These are phyloP conservation scores for Penicillium expansum DNA, from an alignment of 2,329 filamentous ascomycete species.

Conservation along the genomic window DNA sequence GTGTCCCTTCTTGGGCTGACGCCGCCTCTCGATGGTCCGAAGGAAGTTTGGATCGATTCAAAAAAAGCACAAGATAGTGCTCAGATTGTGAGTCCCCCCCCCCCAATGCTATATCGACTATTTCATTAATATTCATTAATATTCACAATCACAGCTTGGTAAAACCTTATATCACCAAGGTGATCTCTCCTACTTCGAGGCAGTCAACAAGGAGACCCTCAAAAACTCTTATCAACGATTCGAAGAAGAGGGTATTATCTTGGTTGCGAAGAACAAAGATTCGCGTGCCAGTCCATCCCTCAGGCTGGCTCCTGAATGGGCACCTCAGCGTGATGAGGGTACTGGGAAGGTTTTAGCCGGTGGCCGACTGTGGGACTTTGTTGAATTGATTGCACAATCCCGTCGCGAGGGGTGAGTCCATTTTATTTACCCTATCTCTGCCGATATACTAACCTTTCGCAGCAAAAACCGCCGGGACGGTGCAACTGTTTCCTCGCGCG, in stretches of 20 bases:
- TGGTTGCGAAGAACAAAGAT: slow-evolving; percentile 67
- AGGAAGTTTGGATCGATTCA: slow-evolving; percentile 74
- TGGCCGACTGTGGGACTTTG: slow-evolving; percentile 87
- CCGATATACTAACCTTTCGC: background rate
- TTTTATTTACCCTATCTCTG: background rate
- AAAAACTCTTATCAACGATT: slow-evolving; percentile 90
- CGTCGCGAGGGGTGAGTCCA: slow-evolving; percentile 68
- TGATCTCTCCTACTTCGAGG: slow-evolving; percentile 94
- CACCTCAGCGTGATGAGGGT: slow-evolving; percentile 61
- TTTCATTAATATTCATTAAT: background rate
- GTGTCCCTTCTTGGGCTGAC: slow-evolving; percentile 84
- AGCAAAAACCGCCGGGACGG: slow-evolving; percentile 91
- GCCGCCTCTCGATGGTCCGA: slow-evolving; percentile 60
- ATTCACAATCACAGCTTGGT: slow-evolving; percentile 60
- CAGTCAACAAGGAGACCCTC: slow-evolving; percentile 95
- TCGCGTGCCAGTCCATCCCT: slow-evolving; percentile 46
- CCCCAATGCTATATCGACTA: background rate
- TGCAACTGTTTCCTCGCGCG: slow-evolving; percentile 78
- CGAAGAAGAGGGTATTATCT: slow-evolving; percentile 84
- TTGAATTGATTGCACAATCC: slow-evolving; percentile 77
- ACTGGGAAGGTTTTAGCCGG: slow-evolving; percentile 64
- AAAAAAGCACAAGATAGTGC: slow-evolving; percentile 76
- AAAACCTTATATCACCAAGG: slow-evolving; percentile 98
- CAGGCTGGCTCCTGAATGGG: slow-evolving; percentile 71
- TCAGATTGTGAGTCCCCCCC: slow-evolving; percentile 61